Base-by-base conservation (phyloP, 768 basidiomycete genomes). In the Pholiota microspora region DNA sequence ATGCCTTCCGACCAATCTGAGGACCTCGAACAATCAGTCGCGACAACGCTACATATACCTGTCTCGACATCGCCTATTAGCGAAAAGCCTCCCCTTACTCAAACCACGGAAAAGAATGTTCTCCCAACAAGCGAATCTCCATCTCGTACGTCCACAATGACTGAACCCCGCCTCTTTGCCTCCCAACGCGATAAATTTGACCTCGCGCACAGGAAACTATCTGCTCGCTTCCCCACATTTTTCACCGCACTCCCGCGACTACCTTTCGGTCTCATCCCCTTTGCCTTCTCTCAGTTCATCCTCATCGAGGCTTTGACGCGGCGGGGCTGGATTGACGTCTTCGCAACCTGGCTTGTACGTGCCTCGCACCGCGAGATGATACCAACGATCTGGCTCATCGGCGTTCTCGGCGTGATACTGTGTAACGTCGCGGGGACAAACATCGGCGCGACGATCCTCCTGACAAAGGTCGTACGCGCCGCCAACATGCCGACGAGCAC, bases 271-370 rank as follows among this genome's bases (percentile, higher is more conserved):
- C 82, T 97, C 6, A 74, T 97, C 13, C 92, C 92, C 0, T 98
- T 98, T 64, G 91, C 94, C 0, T 94, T 98, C 66, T 86, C 89
- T 0, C 93, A 95, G 70, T 98, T 98, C 73, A 92, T 98, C 60
- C 82, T 98, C 53, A 92, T 96, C 54, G 89, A 95, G 65, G 89
- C 80, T 0, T 79, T 98, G 5, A 77, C 84, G 10, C 78, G 84
- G 57, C 84, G 87, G 55, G 93, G 93, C 24, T 98, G 95, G 94
- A 92, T 96, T 7, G 77, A 83, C 10, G 77, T 94, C 21, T 96
- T 95, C 64, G 87, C 84, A 15, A 50, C 51, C 23, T 92, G 91
- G 89, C 75, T 86, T 31, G 65, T 74, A 49, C 74, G 61, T 63
- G 85, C 70, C 15, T 76, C 76, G 0, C 42, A 67, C 13, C 61